A percentile compares a stretch with the other conserved stretches of the same genome.
Conservation (phyloP, 139 green algal species). For the Micromonas pusilla region DNA sequence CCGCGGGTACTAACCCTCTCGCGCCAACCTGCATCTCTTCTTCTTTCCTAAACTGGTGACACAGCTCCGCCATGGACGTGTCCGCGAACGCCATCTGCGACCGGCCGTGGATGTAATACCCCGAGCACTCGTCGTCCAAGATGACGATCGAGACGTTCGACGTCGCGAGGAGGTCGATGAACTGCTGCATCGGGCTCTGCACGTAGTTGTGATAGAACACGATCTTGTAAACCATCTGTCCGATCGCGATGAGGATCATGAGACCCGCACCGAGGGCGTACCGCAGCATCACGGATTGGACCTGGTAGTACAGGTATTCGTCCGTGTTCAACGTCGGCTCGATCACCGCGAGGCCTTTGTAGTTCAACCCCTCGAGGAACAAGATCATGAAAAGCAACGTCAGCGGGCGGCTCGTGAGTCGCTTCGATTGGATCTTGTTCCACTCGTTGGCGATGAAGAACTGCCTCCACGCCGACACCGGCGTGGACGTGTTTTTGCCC, state of each 20-base stretch:
- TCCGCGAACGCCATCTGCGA: conserved; percentile 29
- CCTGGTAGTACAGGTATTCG: background rate
- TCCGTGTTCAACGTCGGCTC: conserved; percentile 15
- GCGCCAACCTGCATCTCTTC: conserved; percentile 14
- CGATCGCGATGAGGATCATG: conserved; percentile 7
- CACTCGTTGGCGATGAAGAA: conserved; percentile 40
- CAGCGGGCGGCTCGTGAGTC: background rate
- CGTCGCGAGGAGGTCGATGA: conserved; percentile 33
- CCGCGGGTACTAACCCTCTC: background rate
- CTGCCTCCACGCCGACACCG: conserved; percentile 29
- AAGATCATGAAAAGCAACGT: conserved; percentile 24
- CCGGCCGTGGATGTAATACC: conserved; percentile 39
- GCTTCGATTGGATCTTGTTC: conserved; percentile 30
- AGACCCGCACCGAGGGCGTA: conserved; percentile 20
- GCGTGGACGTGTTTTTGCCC: background rate
- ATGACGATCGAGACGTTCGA: conserved; percentile 35
- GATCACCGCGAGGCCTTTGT: conserved; percentile 24
- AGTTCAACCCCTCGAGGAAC: conserved; percentile 22
- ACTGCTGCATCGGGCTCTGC: conserved; percentile 23
- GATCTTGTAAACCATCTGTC: conserved; percentile 27
- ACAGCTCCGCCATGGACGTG: conserved; percentile 19
- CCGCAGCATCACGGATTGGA: conserved; percentile 20
- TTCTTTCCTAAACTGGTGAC: background rate
- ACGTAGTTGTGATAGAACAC: conserved; percentile 28
- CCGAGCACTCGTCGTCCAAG: conserved; percentile 18